phyloP scores from a whole-genome alignment of 768 basidiomycete genomes.

The Paxillus involutus region DNA sequence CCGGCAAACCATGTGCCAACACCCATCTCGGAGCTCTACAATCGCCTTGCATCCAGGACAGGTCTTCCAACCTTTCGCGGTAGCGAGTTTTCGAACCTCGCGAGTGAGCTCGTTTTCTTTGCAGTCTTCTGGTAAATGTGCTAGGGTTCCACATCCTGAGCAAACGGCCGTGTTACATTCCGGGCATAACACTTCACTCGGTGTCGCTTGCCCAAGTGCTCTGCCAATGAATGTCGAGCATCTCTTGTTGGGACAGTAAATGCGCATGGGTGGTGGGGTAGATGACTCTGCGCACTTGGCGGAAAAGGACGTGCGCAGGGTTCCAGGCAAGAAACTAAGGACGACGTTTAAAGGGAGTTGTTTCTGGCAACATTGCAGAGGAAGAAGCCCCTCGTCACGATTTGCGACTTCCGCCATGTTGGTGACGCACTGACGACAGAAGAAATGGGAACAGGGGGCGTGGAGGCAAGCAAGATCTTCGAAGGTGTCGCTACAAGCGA shows the following conservation, averaged over 20 bases:
- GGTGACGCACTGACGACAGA: conserved; percentile 45
- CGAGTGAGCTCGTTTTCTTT: conserved; percentile 39
- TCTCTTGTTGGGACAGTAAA: conserved; percentile 47
- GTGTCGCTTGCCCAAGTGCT: conserved; percentile 23
- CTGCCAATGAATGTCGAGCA: conserved; percentile 56
- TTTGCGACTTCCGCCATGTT: conserved; percentile 42
- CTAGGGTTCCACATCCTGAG: conserved; percentile 44
- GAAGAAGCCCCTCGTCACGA: conserved; percentile 50
- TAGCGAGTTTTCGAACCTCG: conserved; percentile 48
- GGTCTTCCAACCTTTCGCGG: conserved; percentile 52
- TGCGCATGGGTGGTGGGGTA: conserved; percentile 39
- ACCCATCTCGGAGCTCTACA: conserved; percentile 54
- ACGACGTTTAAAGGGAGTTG: conserved; percentile 33
- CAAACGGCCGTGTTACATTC: conserved; percentile 44
- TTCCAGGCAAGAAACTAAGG: conserved; percentile 30
- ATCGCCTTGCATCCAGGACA: conserved; percentile 58
- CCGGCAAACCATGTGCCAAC: conserved; percentile 59
- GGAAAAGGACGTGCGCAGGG: conserved; percentile 34
- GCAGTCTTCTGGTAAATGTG: conserved; percentile 43
- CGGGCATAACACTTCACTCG: conserved; percentile 33
- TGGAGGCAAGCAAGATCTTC: conserved; percentile 23
- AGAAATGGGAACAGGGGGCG: conserved; percentile 46
- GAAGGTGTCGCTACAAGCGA: conserved; percentile 40
- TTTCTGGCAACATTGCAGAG: conserved; percentile 50
- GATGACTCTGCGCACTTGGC: conserved; percentile 48